These are phyloP conservation scores for Salvia miltiorrhiza DNA, from an alignment of 257 asterid genomes.

Conservation along the genomic window DNA sequence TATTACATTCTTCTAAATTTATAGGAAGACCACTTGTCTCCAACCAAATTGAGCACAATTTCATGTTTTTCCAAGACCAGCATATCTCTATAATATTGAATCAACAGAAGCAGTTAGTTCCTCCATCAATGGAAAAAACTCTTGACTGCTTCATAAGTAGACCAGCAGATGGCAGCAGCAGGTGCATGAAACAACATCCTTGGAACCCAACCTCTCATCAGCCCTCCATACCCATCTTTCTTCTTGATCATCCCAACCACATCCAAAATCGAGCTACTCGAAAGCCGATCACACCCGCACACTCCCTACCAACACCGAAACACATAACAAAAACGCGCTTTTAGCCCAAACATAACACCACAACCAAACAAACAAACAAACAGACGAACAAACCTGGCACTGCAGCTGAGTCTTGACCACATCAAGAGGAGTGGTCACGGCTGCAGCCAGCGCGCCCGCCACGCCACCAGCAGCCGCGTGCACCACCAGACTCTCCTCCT, in stretches of 20 bases:
- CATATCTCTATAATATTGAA: background rate
- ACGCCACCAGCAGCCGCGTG: constrained; percentile 69
- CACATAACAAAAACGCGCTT: background rate
- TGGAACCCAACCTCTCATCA: constrained; percentile 59
- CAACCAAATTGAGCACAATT: background rate
- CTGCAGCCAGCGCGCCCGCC: constrained; percentile 64
- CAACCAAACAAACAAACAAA: no score
- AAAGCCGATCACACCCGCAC: constrained; percentile 54
- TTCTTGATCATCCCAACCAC: constrained; percentile 37
- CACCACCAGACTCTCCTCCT: constrained; percentile 41
- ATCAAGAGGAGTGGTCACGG: constrained; percentile 59
- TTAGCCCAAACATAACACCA: background rate
- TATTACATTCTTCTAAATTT: background rate
- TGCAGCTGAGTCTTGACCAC: constrained; percentile 71
- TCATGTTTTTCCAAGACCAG: background rate
- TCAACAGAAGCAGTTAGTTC: background rate
- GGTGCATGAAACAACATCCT: constrained; percentile 77
- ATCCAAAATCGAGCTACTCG: constrained; percentile 46
- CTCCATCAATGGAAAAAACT: constrained; percentile 34
- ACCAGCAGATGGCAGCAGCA: constrained; percentile 77
- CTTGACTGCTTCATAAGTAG: constrained; percentile 62
- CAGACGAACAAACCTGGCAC: constrained; percentile 45
- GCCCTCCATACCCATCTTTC: constrained; percentile 57
- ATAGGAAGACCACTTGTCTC: background rate
- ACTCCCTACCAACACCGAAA: constrained; percentile 41